Base-by-base conservation (phyloP, 192 early-diverging fungal genomes). In the Pilaira anomala region DNA sequence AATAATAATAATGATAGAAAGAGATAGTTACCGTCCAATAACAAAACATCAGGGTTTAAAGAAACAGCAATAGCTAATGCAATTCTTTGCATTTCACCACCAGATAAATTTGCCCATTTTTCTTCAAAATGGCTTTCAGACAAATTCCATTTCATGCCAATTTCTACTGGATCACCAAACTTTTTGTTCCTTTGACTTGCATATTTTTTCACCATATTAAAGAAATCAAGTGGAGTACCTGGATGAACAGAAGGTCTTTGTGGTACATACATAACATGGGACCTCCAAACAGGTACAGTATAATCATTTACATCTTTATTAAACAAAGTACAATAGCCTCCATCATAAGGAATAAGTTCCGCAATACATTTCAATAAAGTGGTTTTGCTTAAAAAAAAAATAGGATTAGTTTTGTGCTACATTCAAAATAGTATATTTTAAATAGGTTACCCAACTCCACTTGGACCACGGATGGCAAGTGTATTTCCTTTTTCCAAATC, bases 1-100 rank as follows among this genome's bases (percentile, higher is more conserved):
- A 13, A 21, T 16, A 39, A 7, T n/a, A n/a, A n/a, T n/a, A n/a
- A n/a, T n/a, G 14, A 5, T 8, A 22, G 11, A 26, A 16, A 6
- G 40, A 26, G 25, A 48, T 44, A 41, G 56, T 54, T 81, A 85
- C 87, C 88, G 73, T 95, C 92, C 6, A 95, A 78, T 22, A 95
- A 71, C 60, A 95, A 64, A 26, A 94, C 76, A 18, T 88, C 77
- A 3, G 93, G 91, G 8, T 85, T 81, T 54, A 86, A 80, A 12
- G 92, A 80, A 18, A 91, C 68, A 16, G 88, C 92, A 56, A 95
- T 87, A 0, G 93, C 93, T 22, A 95, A 68, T 0, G 87, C 77
- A 57, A 88, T 82, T 14, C 93, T 83, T 63, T 95, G 93, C 62
- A 85, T 83, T 73, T 95, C 92, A 48, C 93, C 93, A 28, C 93